phyloP scores from a whole-genome alignment of 257 asterid genomes.

The Cynanchum wilfordii region DNA sequence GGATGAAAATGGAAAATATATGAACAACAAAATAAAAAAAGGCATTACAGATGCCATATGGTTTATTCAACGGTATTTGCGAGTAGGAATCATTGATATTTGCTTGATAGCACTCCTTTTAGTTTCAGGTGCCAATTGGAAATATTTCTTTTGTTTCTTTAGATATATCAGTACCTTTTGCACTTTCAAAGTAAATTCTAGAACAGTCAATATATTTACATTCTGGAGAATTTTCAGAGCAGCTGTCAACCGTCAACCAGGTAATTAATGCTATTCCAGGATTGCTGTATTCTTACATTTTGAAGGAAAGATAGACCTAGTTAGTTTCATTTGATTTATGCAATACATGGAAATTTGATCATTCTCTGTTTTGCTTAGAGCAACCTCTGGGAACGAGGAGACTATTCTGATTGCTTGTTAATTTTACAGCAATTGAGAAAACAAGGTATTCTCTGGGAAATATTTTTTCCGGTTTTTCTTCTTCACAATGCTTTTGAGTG shows the following conservation, averaged over 20 bases:
- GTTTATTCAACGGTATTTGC: not conserved
- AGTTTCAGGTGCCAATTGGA: not conserved
- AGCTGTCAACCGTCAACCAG: slow-evolving; percentile 41
- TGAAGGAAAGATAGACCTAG: not conserved
- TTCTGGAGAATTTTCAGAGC: slow-evolving; percentile 28
- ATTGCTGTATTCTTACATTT: not conserved
- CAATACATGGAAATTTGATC: not conserved
- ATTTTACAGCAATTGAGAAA: slow-evolving; percentile 21
- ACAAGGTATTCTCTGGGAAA: slow-evolving; percentile 18
- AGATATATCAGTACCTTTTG: not conserved
- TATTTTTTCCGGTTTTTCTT: not conserved
- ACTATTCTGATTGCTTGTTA: slow-evolving; percentile 26
- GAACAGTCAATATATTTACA: not conserved
- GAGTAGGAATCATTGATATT: not conserved
- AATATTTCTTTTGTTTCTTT: not conserved
- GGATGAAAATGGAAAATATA: no score
- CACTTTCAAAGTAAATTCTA: not conserved
- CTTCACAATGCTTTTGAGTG: not conserved
- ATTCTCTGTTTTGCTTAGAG: slow-evolving; percentile 8
- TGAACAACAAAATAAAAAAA: no score
- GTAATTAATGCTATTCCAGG: slow-evolving; percentile 16
- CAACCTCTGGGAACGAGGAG: slow-evolving; percentile 35
- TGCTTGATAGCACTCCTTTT: no score
- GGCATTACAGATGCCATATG: no score
- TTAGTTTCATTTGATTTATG: not conserved